Evolutionary conservation across 176 grass and related monocot genomes (phyloP).

Genomic region (Carex littledalei): DNA sequence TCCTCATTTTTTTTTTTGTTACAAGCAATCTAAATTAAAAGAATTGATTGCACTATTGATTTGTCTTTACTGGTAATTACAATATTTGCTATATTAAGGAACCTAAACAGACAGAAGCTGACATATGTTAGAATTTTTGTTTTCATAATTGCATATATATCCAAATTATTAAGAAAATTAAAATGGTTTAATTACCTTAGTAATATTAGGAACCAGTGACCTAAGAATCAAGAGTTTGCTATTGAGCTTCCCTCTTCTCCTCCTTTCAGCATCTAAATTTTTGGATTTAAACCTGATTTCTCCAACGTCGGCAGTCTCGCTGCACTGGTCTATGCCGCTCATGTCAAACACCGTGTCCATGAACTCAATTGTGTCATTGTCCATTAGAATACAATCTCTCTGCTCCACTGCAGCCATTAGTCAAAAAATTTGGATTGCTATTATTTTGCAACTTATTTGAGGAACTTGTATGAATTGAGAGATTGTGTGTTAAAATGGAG

Average conservation of each 20-base stretch:
- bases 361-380: conserved; percentile 10
- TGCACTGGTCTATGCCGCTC: conserved; percentile 21
- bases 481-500: neutral
- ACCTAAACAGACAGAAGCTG: neutral
- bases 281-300: conserved; percentile 66
- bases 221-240: conserved; percentile 71
- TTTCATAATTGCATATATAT: neutral
- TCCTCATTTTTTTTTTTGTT: neutral
- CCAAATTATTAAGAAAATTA: too few species aligned
- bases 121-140: neutral
- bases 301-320: conserved; percentile 2
- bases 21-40: neutral
- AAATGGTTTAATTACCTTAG: conserved; percentile 39
- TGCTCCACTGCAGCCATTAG: neutral
- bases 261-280: conserved; percentile 79
- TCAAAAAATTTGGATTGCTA: neutral
- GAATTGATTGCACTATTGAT: neutral
- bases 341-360: conserved; percentile 27
- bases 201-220: conserved; percentile 82
- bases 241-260: conserved; percentile 73
- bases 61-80: neutral
- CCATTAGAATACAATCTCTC: conserved; percentile 6
- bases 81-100: too few species aligned
- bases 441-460: neutral
- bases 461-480: neutral